Evolutionary conservation across 2,329 filamentous ascomycete species (phyloP), one percentile per base, ranked within the genome.

Genomic region (Mycogone perniciosa): DNA sequence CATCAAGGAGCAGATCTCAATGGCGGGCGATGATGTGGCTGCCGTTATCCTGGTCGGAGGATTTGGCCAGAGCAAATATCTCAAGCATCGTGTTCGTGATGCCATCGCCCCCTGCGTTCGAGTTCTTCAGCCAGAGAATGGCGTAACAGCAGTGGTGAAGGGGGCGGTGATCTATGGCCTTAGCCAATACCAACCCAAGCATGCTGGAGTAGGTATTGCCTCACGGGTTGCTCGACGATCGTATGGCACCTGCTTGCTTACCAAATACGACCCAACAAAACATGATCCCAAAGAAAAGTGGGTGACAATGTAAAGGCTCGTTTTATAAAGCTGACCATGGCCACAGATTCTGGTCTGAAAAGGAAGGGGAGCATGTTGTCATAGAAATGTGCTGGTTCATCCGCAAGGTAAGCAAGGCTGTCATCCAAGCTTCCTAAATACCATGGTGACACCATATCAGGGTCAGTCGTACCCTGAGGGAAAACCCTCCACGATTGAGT

Each of bases 111-210:
- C 55, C 6, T 59, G 61, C 5, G 67, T 72, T 6, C 63, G 71
- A 30, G 68, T 80, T 30, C 60, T 79, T 46, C 74, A 76, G 46
- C 75, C 76, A 1, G 64, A 70, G 10, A 71, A 72, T 52, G 70
- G 73, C 3, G 79, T 76, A 76, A 67, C 68, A 1, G 72, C 76
- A 1, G 73, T 79, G 5, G 74, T 76, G 2, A 72, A 72, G 33
- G 77, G 77, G 6, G 76, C 77, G 10, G 72, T 74, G 5, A 73
- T 76, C 26, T 65, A 70, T 45, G 67, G 67, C 3, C 60, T 70
- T 8, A 59, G 62, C 11, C 64, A 60, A 13, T 64, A 65, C 38
- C 57, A 62, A 33, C 63, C 66, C 3, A 51, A 51, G 6, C 41
- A 63, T 53, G 59, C 59, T 2, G 59, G 62, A 8, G 58, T 69